phyloP scores from a whole-genome alignment of 139 green algal species.

The Chlorella vulgaris region DNA sequence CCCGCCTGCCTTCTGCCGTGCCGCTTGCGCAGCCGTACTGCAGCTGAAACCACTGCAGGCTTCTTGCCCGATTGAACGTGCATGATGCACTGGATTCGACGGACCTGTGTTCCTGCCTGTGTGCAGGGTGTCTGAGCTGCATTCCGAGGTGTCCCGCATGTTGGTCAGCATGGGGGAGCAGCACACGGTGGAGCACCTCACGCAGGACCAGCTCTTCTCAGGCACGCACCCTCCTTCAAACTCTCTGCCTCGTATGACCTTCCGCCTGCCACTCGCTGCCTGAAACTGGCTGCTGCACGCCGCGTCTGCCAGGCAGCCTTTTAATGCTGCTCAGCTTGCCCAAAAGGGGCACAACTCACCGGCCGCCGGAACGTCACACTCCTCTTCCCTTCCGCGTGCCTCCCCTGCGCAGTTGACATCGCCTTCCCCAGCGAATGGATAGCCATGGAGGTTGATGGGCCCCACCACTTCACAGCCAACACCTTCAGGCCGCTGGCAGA shows the following conservation, averaged over 20 bases:
- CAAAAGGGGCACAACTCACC: not conserved
- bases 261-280: no score
- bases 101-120: no score
- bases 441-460: slow-evolving; percentile 62
- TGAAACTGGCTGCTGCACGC: no score
- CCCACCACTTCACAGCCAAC: slow-evolving; percentile 64
- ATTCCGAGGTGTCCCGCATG: slow-evolving; percentile 49
- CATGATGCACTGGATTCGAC: no score
- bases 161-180: slow-evolving; percentile 40
- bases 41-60: no score
- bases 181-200: slow-evolving; percentile 57
- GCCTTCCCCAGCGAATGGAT: slow-evolving; percentile 44
- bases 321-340: not conserved
- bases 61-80: no score
- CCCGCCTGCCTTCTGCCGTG: no score
- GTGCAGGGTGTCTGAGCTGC: slow-evolving; percentile 47
- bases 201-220: slow-evolving; percentile 53
- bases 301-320: not conserved
- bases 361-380: not conserved
- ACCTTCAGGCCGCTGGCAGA: slow-evolving; percentile 45
- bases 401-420: slow-evolving; percentile 48
- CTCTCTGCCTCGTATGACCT: no score
- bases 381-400: not conserved
- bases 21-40: no score
- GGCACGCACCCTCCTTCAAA: no score